Percentiles rank a stretch among this genome's conserved stretches.
These are phyloP conservation scores for Allium cepa DNA, from an alignment of 106 monocot species.

Conservation along the genomic window DNA sequence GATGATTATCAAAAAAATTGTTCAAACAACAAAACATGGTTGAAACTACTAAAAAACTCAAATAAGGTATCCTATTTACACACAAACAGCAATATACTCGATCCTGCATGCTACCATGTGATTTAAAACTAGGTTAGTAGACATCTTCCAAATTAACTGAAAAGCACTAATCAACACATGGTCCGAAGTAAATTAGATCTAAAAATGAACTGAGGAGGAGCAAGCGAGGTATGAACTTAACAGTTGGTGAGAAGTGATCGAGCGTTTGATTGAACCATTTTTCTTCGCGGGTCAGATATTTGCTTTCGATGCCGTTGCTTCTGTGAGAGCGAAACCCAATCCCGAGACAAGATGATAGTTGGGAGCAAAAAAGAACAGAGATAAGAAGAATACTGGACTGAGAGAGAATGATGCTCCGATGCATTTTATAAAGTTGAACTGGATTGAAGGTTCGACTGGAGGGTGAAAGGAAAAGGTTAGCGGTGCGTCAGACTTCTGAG, in stretches of 20 bases:
- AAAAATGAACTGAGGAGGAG: not conserved
- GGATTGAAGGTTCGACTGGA: too few species aligned
- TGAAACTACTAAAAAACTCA: too few species aligned
- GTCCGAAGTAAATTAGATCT: not conserved
- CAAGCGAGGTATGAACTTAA: slow-evolving; percentile 10
- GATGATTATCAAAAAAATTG: too few species aligned
- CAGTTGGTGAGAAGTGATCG: slow-evolving; percentile 92
- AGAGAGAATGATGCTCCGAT: not conserved
- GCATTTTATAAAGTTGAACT: not conserved
- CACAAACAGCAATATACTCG: too few species aligned
- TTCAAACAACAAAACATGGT: too few species aligned
- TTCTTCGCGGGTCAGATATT: slow-evolving; percentile 67
- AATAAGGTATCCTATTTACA: too few species aligned
- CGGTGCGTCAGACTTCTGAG: too few species aligned
- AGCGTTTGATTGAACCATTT: slow-evolving; percentile 87
- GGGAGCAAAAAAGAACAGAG: not conserved
- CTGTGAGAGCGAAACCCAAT: not conserved
- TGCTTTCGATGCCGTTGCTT: not conserved
- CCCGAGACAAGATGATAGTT: not conserved
- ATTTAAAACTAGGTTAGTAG: too few species aligned
- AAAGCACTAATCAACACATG: too few species aligned
- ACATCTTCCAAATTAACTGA: too few species aligned
- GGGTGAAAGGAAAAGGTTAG: too few species aligned
- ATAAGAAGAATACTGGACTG: not conserved
- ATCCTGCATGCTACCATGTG: too few species aligned